Base-by-base conservation (phyloP, 129 eudicot species). In the Saussurea involucrata region DNA sequence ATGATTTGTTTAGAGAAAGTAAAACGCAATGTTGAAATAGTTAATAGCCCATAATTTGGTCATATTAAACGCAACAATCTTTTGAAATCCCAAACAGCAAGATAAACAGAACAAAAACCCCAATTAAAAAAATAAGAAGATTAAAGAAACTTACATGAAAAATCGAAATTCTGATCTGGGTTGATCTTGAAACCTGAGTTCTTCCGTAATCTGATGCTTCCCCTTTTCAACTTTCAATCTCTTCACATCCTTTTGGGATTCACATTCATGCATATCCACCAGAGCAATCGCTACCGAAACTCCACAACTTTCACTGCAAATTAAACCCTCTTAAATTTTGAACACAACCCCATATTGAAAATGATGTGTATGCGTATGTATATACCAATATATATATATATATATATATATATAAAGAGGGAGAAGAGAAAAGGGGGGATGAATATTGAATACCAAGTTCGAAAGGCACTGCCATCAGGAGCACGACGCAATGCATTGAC, bases 111-210 rank as follows among this genome's bases (percentile, higher is more conserved):
- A 60, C 27, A 60, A 22, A 60, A 60, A 7, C 28, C 65, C 65
- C 21, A 21, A 6, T 8, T n/a, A 8, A 60, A 22, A 21, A 20
- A 20, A 21, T 40, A 21, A 8, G 0, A 60, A 8, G 27, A 60
- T 60, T 21, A 25, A 28, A 71, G 20, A 71, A 64, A 46, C 17
- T 37, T 80, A 89, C 95, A 82, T 79, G 85, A 86, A 86, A 63
- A 89, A 84, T 32, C 86, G 85, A 85, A 82, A 86, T 46, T 81
- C 85, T 64, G 95, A 89, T 89, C 89, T 86, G 81, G 91, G 95
- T 78, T 87, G 85, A 77, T 84, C 81, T 24, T 46, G 68, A 86
- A 84, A 58, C 67, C 65, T 79, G 70, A 31, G 66, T 57, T 68
- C 69, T 46, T 27, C 32, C 28, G 3, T 65, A 67, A 70, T 58